These are phyloP conservation scores for Beauveria rudraprayagi DNA, from an alignment of 2,329 filamentous ascomycete species.

Conservation along the genomic window DNA sequence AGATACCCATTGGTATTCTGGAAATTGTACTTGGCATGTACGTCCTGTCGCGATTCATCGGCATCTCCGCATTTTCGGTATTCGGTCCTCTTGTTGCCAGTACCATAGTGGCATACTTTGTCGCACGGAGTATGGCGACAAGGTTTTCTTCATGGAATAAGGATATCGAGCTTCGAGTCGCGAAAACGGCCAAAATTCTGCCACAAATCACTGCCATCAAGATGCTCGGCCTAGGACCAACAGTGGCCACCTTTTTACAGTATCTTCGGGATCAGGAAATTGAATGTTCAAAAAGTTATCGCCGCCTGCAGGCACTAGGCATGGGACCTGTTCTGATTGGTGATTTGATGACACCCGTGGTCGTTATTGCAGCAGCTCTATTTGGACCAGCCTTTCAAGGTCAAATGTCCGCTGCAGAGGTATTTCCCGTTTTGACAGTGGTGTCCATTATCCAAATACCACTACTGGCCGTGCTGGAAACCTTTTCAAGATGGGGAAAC, in stretches of 20 bases:
- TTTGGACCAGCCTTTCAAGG: background rate
- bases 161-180: background rate
- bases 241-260: background rate
- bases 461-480: background rate
- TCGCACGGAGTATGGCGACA: background rate
- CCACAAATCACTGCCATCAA: background rate
- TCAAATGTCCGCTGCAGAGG: background rate
- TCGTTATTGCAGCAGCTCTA: background rate
- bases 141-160: background rate
- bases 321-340: background rate
- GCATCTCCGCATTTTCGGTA: background rate
- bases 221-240: background rate
- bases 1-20: background rate
- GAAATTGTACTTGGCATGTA: background rate
- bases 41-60: background rate
- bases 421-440: background rate
- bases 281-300: background rate
- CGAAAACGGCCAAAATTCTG: background rate
- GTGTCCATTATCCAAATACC: background rate
- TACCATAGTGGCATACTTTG: background rate
- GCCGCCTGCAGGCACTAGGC: background rate
- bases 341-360: background rate
- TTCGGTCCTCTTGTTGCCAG: background rate
- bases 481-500: background rate
- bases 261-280: background rate